These are phyloP conservation scores for Cicer chorassanicum DNA, from an alignment of 306 rosid species.

Conservation along the genomic window DNA sequence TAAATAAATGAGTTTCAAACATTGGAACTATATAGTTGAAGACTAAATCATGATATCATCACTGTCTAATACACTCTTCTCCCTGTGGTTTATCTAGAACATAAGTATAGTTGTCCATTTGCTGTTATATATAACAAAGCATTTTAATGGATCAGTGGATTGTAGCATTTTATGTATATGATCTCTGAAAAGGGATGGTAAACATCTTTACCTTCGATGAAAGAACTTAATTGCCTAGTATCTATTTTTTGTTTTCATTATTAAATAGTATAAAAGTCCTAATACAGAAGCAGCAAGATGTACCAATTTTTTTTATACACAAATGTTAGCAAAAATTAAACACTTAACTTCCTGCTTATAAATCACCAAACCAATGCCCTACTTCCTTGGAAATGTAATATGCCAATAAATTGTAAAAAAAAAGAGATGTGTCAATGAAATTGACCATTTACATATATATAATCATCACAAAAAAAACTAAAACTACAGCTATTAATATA, in stretches of 20 bases:
- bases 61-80: constrained; percentile 15
- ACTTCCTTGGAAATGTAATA: too few species aligned
- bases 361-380: too few species aligned
- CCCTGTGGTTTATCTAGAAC: background rate
- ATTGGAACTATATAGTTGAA: background rate
- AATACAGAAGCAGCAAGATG: background rate
- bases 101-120: background rate
- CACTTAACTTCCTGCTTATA: too few species aligned
- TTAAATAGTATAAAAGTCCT: background rate
- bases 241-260: background rate
- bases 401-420: too few species aligned
- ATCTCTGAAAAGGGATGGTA: constrained; percentile 17
- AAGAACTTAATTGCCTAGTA: background rate
- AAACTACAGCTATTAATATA: constrained; percentile 32
- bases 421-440: background rate
- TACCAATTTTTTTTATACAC: background rate
- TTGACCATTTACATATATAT: background rate
- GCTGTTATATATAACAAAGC: constrained; percentile 7
- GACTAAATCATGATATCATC: constrained; percentile 1
- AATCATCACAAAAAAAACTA: constrained; percentile 10
- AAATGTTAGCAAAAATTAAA: too few species aligned
- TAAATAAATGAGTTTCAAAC: background rate
- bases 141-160: constrained; percentile 22
- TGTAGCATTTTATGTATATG: constrained; percentile 12
- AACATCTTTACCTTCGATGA: background rate